phyloP scores from a whole-genome alignment of 78 protist species.

The Anaeramoeba flamelloides region DNA sequence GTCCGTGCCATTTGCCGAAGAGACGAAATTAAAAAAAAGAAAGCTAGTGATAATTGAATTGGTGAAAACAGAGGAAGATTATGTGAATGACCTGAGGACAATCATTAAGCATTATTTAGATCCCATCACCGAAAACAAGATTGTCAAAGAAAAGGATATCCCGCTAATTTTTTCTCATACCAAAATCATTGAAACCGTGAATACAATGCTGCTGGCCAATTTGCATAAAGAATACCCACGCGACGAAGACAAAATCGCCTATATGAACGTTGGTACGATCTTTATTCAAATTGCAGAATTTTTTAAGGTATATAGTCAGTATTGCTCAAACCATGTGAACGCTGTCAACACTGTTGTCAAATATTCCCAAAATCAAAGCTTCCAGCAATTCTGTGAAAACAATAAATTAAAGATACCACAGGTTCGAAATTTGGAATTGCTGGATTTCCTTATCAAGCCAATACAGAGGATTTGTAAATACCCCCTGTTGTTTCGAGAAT shows the following conservation, averaged over 20 bases:
- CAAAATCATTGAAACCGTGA: background rate
- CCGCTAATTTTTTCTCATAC: background rate
- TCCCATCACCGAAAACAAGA: background rate
- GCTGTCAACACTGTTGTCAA: background rate
- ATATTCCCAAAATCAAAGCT: background rate
- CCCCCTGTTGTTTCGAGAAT: background rate
- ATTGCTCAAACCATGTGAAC: background rate
- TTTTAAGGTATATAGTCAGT: background rate
- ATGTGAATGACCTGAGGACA: background rate
- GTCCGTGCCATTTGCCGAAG: too few species aligned
- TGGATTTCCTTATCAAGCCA: background rate
- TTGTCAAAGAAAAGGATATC: background rate
- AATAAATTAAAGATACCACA: background rate
- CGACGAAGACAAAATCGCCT: background rate
- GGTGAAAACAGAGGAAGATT: background rate
- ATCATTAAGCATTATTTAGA: background rate
- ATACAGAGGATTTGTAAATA: background rate
- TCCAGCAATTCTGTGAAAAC: background rate
- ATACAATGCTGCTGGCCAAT: background rate
- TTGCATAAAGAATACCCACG: background rate
- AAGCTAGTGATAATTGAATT: too few species aligned
- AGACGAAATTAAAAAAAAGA: too few species aligned
- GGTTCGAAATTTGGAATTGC: background rate
- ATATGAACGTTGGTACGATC: background rate
- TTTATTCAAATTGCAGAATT: background rate